These are phyloP conservation scores for Emergomyces pasteurianus DNA, from an alignment of 2,329 filamentous ascomycete species.

Conservation along the genomic window DNA sequence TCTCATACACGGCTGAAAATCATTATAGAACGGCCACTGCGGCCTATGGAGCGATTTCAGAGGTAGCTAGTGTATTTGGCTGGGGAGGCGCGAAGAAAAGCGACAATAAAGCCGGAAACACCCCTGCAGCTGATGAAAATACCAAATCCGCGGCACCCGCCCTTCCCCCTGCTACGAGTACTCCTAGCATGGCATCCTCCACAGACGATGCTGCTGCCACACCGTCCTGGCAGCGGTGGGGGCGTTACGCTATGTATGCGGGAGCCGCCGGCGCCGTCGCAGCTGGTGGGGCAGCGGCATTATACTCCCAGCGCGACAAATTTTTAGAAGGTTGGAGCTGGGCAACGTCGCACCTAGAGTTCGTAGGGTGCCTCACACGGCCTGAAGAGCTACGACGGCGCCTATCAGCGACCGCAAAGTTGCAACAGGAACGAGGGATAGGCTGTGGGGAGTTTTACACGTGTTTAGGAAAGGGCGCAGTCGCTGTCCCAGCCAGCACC, in stretches of 20 bases:
- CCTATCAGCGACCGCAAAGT: slow-evolving; percentile 53
- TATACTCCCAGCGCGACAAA: slow-evolving; percentile 74
- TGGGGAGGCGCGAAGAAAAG: slow-evolving; percentile 37
- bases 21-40: slow-evolving; percentile 66
- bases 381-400: slow-evolving; percentile 68
- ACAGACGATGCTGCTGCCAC: slow-evolving; percentile 36
- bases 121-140: slow-evolving; percentile 18
- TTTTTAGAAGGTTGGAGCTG: slow-evolving; percentile 65
- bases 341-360: slow-evolving; percentile 84
- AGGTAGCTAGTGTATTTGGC: slow-evolving; percentile 51
- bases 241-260: slow-evolving; percentile 72
- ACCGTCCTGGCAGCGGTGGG: slow-evolving; percentile 63
- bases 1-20: slow-evolving; percentile 56
- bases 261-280: slow-evolving; percentile 71
- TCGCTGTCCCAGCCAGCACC: slow-evolving; percentile 13
- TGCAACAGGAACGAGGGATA: slow-evolving; percentile 54
- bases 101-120: slow-evolving; percentile 14
- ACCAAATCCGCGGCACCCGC: slow-evolving; percentile 15
- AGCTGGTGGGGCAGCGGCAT: slow-evolving; percentile 68
- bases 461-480: slow-evolving; percentile 58
- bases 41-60: slow-evolving; percentile 57
- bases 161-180: slow-evolving; percentile 21
- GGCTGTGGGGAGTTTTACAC: slow-evolving; percentile 85
- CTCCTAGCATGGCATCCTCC: slow-evolving; percentile 19
- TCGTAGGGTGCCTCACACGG: slow-evolving; percentile 80